phyloP scores from a whole-genome alignment of 176 grass and related monocot species.

The Dendrocalamus sinicus region DNA sequence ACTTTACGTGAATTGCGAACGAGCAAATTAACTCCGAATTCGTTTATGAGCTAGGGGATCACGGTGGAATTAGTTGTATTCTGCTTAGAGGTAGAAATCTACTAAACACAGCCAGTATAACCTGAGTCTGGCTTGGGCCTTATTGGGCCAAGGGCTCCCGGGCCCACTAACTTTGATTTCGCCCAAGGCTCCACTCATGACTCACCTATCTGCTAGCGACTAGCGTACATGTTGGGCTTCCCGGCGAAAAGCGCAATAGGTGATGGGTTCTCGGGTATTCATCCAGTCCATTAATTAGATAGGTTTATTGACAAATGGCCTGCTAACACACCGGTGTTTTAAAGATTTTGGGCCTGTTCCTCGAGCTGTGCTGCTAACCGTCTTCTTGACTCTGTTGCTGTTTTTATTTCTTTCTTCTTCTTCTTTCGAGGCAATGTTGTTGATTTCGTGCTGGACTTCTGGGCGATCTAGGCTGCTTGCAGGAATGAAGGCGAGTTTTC shows the following conservation, averaged over 20 bases:
- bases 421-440: not conserved
- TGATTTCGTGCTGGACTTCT: not conserved
- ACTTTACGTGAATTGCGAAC: not conserved
- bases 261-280: not conserved
- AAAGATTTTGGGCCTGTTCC: not conserved
- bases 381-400: not conserved
- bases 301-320: not conserved
- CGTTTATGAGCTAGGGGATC: too few species aligned
- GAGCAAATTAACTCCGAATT: not conserved
- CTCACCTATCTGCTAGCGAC: too few species aligned
- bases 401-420: not conserved
- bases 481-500: not conserved
- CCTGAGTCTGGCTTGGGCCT: not conserved
- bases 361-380: not conserved
- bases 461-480: not conserved
- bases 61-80: not conserved
- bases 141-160: not conserved
- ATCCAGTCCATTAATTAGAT: not conserved
- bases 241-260: too few species aligned
- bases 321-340: not conserved
- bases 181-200: not conserved
- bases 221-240: too few species aligned
- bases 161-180: not conserved
- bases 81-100: not conserved
- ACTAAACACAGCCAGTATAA: not conserved